Evolutionary conservation across 2,329 filamentous ascomycete species (phyloP).

Genomic region (Penicillium sp.): DNA sequence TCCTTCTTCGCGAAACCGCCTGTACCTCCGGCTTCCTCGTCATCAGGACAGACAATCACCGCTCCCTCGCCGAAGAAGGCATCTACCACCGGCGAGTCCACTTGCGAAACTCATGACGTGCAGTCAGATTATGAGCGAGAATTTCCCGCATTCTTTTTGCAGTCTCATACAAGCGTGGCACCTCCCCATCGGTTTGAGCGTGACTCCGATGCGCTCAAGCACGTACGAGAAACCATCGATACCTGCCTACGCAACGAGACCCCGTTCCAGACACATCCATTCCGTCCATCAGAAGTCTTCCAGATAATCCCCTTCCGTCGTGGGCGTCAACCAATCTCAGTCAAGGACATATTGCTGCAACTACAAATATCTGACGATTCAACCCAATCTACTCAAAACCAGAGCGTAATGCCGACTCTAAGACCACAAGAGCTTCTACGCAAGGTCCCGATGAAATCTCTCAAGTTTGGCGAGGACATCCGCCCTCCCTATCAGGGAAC

Average conservation of each 20-base stretch:
- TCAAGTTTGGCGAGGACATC: slow-evolving; percentile 61
- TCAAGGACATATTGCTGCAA: slow-evolving; percentile 60
- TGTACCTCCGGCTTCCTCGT: slow-evolving; percentile 18
- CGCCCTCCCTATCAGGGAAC: slow-evolving; percentile 63
- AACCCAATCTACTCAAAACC: slow-evolving; percentile 33
- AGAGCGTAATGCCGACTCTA: slow-evolving; percentile 20
- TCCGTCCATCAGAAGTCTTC: slow-evolving; percentile 37
- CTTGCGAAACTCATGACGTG: slow-evolving; percentile 16
- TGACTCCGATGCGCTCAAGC: slow-evolving; percentile 56
- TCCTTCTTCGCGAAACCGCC: slow-evolving; percentile 48
- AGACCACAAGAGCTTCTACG: slow-evolving; percentile 43
- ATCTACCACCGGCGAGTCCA: slow-evolving; percentile 4
- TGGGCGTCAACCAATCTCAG: slow-evolving; percentile 38
- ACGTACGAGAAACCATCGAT: slow-evolving; percentile 52
- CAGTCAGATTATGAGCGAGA: slow-evolving; percentile 61
- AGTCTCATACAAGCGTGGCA: slow-evolving; percentile 70
- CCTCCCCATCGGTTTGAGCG: slow-evolving; percentile 52
- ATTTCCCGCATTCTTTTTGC: slow-evolving; percentile 80
- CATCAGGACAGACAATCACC: slow-evolving; percentile 17
- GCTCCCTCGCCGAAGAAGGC: slow-evolving; percentile 30
- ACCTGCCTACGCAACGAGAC: slow-evolving; percentile 31
- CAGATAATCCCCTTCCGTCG: slow-evolving; percentile 38
- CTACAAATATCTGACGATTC: slow-evolving; percentile 41
- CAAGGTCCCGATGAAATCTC: slow-evolving; percentile 54
- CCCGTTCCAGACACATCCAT: slow-evolving; percentile 14